Evolutionary conservation across 208 protist genomes (phyloP).

Genomic region (Leishmania gerbilli): DNA sequence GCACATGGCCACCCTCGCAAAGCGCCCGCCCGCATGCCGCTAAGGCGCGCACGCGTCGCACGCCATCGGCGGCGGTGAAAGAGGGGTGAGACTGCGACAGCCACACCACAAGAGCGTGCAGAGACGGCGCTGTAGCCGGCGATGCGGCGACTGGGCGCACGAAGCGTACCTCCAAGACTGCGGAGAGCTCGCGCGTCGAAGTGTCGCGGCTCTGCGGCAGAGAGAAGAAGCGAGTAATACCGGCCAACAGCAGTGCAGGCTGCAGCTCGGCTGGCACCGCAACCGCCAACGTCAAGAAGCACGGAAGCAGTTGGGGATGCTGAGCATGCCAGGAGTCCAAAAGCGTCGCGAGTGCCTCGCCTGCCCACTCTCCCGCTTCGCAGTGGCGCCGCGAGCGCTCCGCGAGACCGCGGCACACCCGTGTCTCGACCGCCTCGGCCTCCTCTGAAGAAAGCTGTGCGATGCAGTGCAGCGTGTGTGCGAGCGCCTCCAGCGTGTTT

Average conservation of each 20-base stretch:
- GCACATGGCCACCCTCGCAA: conserved; percentile 18
- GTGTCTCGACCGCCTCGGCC: conserved; percentile 4
- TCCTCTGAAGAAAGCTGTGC: conserved; percentile 19
- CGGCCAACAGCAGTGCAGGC: conserved; percentile 21
- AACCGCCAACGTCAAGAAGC: conserved; percentile 23
- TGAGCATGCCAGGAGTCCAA: conserved; percentile 36
- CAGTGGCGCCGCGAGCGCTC: conserved; percentile 10
- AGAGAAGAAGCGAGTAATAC: conserved; percentile 24
- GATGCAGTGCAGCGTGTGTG: conserved; percentile 31
- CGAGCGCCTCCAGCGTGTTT: conserved; percentile 23
- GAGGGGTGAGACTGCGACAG: conserved; percentile 32
- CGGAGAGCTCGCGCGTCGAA: conserved; percentile 12
- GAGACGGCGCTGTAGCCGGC: neutral
- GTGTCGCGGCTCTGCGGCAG: conserved; percentile 12
- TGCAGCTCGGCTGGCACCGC: conserved; percentile 23
- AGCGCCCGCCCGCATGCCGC: conserved; percentile 38
- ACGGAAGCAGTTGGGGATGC: conserved; percentile 30
- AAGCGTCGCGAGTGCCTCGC: conserved; percentile 25
- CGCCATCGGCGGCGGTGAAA: conserved; percentile 23
- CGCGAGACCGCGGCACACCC: conserved; percentile 1
- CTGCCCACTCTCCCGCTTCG: conserved; percentile 10
- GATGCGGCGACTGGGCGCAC: conserved; percentile 17
- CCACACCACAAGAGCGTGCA: conserved; percentile 21
- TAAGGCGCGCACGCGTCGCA: conserved; percentile 32
- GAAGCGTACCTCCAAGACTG: neutral